These are phyloP conservation scores for Neurospora sp. DNA, from an alignment of 2,329 filamentous ascomycete species.

Conservation along the genomic window DNA sequence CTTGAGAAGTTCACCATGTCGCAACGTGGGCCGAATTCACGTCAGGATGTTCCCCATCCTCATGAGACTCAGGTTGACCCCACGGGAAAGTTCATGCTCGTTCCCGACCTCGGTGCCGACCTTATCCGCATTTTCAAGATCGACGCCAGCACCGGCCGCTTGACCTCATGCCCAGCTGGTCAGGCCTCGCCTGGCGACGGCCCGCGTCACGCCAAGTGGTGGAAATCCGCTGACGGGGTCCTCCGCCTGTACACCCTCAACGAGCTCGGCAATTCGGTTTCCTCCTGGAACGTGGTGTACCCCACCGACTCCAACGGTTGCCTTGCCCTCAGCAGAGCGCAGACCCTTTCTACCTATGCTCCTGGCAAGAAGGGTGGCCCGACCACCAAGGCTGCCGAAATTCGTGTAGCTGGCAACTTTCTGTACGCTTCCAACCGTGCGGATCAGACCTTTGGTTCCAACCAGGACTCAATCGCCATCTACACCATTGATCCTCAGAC, in stretches of 20 bases:
- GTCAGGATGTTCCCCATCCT: conserved; percentile 47
- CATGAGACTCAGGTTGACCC: conserved; percentile 42
- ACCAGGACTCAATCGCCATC: conserved; percentile 46
- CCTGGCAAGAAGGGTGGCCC: conserved; percentile 29
- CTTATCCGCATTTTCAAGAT: conserved; percentile 44
- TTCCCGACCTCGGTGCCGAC: conserved; percentile 45
- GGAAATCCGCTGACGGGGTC: conserved; percentile 24
- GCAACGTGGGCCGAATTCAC: conserved; percentile 31
- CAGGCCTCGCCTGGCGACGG: conserved; percentile 36
- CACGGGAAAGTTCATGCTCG: conserved; percentile 37
- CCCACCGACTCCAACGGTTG: conserved; percentile 26
- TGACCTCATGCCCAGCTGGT: conserved; percentile 36
- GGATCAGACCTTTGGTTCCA: conserved; percentile 44
- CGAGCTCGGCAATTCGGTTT: conserved; percentile 40
- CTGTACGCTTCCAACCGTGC: conserved; percentile 54
- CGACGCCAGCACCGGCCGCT: conserved; percentile 31
- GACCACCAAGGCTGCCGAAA: conserved; percentile 44
- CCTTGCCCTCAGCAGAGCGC: conserved; percentile 34
- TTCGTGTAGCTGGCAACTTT: conserved; percentile 43
- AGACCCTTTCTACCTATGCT: conserved; percentile 38
- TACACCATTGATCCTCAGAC: conserved; percentile 35
- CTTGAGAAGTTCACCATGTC: conserved; percentile 33
- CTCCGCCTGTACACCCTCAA: conserved; percentile 31
- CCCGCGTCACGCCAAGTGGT: conserved; percentile 44
- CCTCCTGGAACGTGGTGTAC: conserved; percentile 40